Percentiles rank a stretch among this genome's conserved stretches.
phyloP scores from a whole-genome alignment of 2,329 filamentous ascomycete genomes.

The Penicillium sp. region DNA sequence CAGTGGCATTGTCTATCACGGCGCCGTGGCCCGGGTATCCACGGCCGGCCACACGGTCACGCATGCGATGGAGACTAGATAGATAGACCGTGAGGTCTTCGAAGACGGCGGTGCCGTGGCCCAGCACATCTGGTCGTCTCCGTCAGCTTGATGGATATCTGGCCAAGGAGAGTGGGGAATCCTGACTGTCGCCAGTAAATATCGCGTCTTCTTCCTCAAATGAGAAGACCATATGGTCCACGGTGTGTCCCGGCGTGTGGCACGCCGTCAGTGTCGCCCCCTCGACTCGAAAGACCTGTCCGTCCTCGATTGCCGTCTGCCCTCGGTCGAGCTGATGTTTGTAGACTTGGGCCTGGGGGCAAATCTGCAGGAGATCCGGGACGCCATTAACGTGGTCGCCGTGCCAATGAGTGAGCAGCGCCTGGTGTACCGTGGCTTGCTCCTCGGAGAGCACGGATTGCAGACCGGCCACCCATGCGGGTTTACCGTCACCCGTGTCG shows the following conservation, averaged over 20 bases:
- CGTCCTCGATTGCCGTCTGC: constrained; percentile 56
- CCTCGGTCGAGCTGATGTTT: constrained; percentile 59
- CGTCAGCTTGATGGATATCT: neutral
- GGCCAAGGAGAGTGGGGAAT: neutral
- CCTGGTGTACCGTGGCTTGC: constrained; percentile 63
- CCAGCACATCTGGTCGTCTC: constrained; percentile 62
- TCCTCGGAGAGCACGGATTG: constrained; percentile 64
- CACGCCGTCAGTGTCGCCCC: constrained; percentile 62
- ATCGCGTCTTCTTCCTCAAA: constrained; percentile 75
- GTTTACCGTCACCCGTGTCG: constrained; percentile 81
- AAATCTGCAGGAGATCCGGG: constrained; percentile 61
- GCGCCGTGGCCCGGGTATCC: constrained; percentile 88
- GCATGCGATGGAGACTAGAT: constrained; percentile 67
- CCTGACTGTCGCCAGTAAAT: constrained; percentile 75
- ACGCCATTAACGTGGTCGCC: constrained; percentile 80
- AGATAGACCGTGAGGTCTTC: constrained; percentile 72
- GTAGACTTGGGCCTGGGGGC: constrained; percentile 62
- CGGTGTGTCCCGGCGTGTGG: constrained; percentile 71
- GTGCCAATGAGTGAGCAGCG: constrained; percentile 90
- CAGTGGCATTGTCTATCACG: constrained; percentile 68
- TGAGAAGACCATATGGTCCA: constrained; percentile 76
- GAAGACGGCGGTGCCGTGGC: constrained; percentile 82
- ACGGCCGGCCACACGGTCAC: constrained; percentile 55
- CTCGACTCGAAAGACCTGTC: constrained; percentile 53
- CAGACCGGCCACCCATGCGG: constrained; percentile 68